Percentiles rank a stretch among this genome's conserved stretches.
These are phyloP conservation scores for Lagenaria siceraria DNA, from an alignment of 306 rosid genomes.

Conservation along the genomic window DNA sequence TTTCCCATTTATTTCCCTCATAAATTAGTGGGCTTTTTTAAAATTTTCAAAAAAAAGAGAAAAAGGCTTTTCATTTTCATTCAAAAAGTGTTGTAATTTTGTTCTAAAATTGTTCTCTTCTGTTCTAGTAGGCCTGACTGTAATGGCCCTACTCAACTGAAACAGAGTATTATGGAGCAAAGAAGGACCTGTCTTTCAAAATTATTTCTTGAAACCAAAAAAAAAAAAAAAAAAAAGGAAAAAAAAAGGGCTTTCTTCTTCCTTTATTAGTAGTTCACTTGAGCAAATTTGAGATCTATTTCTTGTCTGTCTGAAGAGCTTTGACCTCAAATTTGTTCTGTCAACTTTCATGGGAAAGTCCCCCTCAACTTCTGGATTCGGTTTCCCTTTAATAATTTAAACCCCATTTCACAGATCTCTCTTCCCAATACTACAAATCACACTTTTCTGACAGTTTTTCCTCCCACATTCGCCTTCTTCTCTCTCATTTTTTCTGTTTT, in stretches of 20 bases:
- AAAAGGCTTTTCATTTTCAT: not conserved
- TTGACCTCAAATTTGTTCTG: constrained; percentile 7
- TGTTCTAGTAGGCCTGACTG: not conserved
- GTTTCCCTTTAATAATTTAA: not conserved
- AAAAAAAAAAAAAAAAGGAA: not conserved
- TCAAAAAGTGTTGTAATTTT: not conserved
- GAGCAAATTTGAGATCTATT: constrained; percentile 3
- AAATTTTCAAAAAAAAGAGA: not conserved
- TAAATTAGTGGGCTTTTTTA: too few species aligned
- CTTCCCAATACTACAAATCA: not conserved
- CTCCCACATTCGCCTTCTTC: too few species aligned
- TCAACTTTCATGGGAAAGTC: constrained; percentile 5
- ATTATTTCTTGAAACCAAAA: not conserved
- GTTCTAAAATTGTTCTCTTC: constrained; percentile 2
- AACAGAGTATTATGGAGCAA: not conserved
- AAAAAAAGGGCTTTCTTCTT: not conserved
- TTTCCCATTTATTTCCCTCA: too few species aligned
- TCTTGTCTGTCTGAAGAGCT: not conserved
- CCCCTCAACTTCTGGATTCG: constrained; percentile 11
- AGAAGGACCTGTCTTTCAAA: not conserved
- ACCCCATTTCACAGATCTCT: not conserved
- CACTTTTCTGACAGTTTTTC: not conserved
- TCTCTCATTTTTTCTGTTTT: not conserved
- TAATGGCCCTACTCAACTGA: constrained; percentile 4
- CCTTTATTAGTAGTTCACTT: not conserved